A percentile compares a stretch with the other conserved stretches of the same genome.
Evolutionary conservation across 1,284 basidiomycete genomes (phyloP).

Genomic region (Rhodotorula sp.): DNA sequence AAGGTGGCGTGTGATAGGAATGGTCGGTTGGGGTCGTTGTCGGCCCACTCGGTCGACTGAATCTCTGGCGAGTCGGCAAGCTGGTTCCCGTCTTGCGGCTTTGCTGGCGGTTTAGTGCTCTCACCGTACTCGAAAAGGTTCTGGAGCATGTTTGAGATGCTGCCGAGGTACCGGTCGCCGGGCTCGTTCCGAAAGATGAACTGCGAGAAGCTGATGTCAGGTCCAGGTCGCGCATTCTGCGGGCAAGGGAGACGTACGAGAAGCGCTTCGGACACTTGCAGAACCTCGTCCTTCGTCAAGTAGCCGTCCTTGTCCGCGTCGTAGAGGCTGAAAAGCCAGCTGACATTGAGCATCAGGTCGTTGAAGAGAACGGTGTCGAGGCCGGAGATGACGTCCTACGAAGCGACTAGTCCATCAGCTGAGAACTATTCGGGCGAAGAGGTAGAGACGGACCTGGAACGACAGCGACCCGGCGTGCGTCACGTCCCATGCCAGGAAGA

Average conservation of each 20-base stretch:
- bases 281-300: slow-evolving; percentile 91
- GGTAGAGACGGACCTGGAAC: slow-evolving; percentile 61
- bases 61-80: not conserved
- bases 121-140: slow-evolving; percentile 97
- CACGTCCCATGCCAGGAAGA: slow-evolving; percentile 89
- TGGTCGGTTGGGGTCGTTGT: slow-evolving; percentile 41
- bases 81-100: too few relatives aligned
- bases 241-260: slow-evolving; percentile 58
- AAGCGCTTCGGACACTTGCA: slow-evolving; percentile 85
- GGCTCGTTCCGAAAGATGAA: slow-evolving; percentile 98
- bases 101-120: slow-evolving; percentile 50
- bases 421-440: not conserved
- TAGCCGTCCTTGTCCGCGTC: slow-evolving; percentile 94
- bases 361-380: slow-evolving; percentile 91
- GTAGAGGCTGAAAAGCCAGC: slow-evolving; percentile 97
- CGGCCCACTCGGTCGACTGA: not conserved
- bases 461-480: slow-evolving; percentile 75
- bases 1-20: slow-evolving; percentile 61
- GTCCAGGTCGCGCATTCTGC: not conserved
- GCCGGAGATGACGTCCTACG: slow-evolving; percentile 82
- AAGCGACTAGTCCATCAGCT: not conserved
- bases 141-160: slow-evolving; percentile 91
- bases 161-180: slow-evolving; percentile 93
- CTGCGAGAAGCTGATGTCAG: slow-evolving; percentile 51
- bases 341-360: slow-evolving; percentile 95